phyloP scores from a whole-genome alignment of 768 basidiomycete species.

The Mycena kentingensis region DNA sequence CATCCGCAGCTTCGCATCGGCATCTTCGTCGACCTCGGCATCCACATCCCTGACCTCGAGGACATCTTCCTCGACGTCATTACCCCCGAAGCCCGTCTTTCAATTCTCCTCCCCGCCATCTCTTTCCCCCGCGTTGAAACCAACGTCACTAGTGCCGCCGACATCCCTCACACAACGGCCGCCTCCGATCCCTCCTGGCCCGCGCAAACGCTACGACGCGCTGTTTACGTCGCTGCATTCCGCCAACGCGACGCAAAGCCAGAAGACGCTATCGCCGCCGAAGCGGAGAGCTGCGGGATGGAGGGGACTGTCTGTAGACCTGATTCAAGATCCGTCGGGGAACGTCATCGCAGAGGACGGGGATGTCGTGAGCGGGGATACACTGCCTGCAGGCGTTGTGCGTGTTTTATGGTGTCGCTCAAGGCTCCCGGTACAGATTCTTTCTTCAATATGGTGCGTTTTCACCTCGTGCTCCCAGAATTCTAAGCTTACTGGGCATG shows the following conservation, averaged over 20 bases:
- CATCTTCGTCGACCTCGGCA: conserved; percentile 33
- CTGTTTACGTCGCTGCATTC: conserved; percentile 69
- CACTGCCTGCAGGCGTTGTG: conserved; percentile 12
- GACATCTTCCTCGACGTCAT: conserved; percentile 34
- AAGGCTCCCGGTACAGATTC: conserved; percentile 23
- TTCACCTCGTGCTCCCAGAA: not conserved
- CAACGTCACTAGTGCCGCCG: conserved; percentile 17
- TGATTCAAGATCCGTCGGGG: conserved; percentile 51
- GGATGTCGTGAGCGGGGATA: conserved; percentile 7
- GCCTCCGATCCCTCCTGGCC: conserved; percentile 67
- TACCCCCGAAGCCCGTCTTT: conserved; percentile 42
- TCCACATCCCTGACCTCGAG: conserved; percentile 37
- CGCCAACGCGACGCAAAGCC: conserved; percentile 53
- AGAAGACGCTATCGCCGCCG: conserved; percentile 36
- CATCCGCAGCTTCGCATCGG: conserved; percentile 33
- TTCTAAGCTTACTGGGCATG: conserved; percentile 4
- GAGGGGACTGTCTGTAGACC: conserved; percentile 71
- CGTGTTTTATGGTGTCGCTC: conserved; percentile 17
- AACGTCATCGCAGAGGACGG: conserved; percentile 19
- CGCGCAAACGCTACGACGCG: conserved; percentile 65
- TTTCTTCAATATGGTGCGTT: conserved; percentile 69
- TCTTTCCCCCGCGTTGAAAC: conserved; percentile 26
- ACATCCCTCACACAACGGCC: conserved; percentile 46
- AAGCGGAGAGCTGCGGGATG: conserved; percentile 65
- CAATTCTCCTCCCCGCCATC: conserved; percentile 44